These are phyloP conservation scores for Aegilops tauschii DNA, from an alignment of 176 grass and related monocot species.

Conservation along the genomic window DNA sequence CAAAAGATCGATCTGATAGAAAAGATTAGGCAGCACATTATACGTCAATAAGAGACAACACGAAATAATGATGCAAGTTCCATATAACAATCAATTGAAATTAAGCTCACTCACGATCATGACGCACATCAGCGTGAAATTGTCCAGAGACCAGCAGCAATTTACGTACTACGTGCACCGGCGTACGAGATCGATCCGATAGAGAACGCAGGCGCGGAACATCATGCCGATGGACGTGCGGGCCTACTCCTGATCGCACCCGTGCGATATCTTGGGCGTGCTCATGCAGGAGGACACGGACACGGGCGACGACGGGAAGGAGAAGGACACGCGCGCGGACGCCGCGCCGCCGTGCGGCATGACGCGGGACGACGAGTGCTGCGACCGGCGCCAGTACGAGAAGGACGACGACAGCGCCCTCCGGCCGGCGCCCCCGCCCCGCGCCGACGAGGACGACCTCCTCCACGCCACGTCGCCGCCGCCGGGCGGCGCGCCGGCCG, in stretches of 20 bases:
- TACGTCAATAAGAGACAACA: background rate
- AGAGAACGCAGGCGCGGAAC: background rate
- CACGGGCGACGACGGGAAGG: conserved; percentile 46
- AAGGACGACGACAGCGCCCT: conserved; percentile 30
- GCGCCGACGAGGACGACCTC: background rate
- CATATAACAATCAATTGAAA: background rate
- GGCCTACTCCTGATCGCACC: background rate
- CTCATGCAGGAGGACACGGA: conserved; percentile 48
- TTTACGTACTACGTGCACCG: background rate
- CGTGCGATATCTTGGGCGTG: conserved; percentile 44
- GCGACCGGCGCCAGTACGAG: conserved; percentile 43
- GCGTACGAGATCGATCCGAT: background rate
- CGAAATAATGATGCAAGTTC: background rate
- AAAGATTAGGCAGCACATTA: no score
- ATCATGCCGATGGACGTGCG: no score
- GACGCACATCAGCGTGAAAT: background rate
- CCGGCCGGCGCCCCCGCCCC: background rate
- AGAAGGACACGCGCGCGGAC: conserved; percentile 38
- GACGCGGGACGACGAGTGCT: conserved; percentile 40
- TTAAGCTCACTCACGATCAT: background rate
- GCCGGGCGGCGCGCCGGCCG: background rate
- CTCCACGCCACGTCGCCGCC: background rate
- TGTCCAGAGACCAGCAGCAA: background rate
- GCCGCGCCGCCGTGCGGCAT: conserved; percentile 26
- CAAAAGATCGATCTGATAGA: no score